These are phyloP conservation scores for Cryphonectria naterciae DNA, from an alignment of 2,329 filamentous ascomycete genomes.

Conservation along the genomic window DNA sequence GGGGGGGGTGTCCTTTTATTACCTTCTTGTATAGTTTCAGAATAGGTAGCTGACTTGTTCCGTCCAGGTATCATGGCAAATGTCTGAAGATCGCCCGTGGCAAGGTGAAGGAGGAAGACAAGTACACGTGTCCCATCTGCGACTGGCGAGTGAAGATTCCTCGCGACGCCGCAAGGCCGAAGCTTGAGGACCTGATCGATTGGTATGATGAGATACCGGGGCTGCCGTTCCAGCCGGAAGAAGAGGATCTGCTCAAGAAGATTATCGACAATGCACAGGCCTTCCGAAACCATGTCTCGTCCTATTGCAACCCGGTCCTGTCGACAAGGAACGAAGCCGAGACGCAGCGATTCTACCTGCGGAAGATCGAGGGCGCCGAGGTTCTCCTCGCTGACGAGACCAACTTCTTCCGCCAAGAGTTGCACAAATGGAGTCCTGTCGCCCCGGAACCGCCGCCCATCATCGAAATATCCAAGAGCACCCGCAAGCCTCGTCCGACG, in stretches of 20 bases:
- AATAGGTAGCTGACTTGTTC: not conserved
- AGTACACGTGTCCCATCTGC: conserved; percentile 97
- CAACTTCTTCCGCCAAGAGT: conserved; percentile 95
- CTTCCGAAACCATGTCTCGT: conserved; percentile 81
- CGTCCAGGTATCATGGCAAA: conserved; percentile 87
- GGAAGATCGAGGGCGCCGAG: conserved; percentile 96
- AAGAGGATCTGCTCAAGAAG: conserved; percentile 82
- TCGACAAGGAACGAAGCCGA: conserved; percentile 85
- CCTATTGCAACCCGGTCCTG: conserved; percentile 80
- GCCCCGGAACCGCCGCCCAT: conserved; percentile 85
- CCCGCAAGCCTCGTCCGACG: conserved; percentile 91
- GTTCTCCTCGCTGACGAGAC: conserved; percentile 90
- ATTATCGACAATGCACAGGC: conserved; percentile 84
- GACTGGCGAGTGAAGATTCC: conserved; percentile 98
- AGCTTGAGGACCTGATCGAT: conserved; percentile 82
- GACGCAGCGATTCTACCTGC: conserved; percentile 90
- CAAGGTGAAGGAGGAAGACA: conserved; percentile 97
- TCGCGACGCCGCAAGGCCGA: conserved; percentile 91
- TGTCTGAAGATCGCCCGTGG: conserved; percentile 96
- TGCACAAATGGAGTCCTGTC: conserved; percentile 93
- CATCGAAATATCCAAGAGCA: conserved; percentile 85
- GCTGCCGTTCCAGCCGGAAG: conserved; percentile 93
- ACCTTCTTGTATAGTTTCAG: conserved; percentile 49
- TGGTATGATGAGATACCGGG: conserved; percentile 82
- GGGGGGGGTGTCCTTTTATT: no score